Evolutionary conservation across 1,284 basidiomycete species (phyloP).

Genomic region (Phlebopus sp.): DNA sequence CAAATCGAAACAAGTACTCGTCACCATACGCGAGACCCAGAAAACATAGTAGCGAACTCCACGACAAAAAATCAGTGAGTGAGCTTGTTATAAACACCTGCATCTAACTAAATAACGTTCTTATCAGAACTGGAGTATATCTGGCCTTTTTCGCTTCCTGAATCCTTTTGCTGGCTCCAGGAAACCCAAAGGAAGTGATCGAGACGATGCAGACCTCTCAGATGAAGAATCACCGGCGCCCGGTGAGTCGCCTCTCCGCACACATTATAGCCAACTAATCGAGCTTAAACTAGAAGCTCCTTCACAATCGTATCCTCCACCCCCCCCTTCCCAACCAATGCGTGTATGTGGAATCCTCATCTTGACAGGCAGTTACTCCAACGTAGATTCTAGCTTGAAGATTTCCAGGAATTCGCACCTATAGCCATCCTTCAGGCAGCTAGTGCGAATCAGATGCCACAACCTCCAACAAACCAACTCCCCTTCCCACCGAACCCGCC

Average conservation of each 20-base stretch:
- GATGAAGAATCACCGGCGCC: constrained; percentile 23
- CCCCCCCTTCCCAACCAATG: constrained; percentile 16
- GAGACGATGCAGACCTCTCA: constrained; percentile 21
- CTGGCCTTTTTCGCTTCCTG: constrained; percentile 44
- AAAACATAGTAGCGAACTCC: constrained; percentile 12
- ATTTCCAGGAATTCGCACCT: constrained; percentile 15
- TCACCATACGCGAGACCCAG: constrained; percentile 35
- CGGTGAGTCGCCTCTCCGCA: constrained; percentile 12
- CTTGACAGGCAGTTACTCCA: constrained; percentile 25
- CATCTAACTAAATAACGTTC: not conserved
- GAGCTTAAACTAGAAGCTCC: constrained; percentile 5
- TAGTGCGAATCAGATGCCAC: constrained; percentile 14
- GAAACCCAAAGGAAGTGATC: constrained; percentile 9
- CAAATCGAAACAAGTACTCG: constrained; percentile 35
- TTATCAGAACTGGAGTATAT: constrained; percentile 50
- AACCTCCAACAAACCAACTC: constrained; percentile 16
- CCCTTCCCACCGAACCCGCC: constrained; percentile 17
- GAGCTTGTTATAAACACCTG: not conserved
- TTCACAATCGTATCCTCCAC: constrained; percentile 17
- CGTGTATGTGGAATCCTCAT: constrained; percentile 28
- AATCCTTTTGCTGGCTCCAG: constrained; percentile 41
- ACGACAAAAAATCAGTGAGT: constrained; percentile 46
- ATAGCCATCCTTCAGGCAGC: constrained; percentile 14
- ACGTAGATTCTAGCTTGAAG: constrained; percentile 21
- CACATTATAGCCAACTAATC: not conserved